A percentile compares a stretch with the other conserved stretches of the same genome.
phyloP scores from a whole-genome alignment of 192 early-diverging fungal species.

The Podila epigama region DNA sequence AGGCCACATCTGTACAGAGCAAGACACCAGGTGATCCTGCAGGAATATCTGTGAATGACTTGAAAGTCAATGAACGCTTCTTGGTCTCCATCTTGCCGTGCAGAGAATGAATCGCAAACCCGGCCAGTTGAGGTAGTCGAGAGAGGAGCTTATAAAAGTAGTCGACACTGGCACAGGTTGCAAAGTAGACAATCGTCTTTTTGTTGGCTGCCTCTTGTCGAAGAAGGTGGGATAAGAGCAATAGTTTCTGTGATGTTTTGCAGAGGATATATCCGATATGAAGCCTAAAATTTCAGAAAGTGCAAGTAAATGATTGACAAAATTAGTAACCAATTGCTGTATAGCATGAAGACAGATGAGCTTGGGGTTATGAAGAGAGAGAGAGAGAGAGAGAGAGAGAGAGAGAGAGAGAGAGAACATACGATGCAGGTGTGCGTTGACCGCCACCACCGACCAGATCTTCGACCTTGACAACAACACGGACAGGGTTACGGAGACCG shows the following conservation, averaged over 20 bases:
- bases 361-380: neutral
- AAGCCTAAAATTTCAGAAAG: slow-evolving; percentile 46
- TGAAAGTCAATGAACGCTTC: slow-evolving; percentile 81
- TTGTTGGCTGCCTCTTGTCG: slow-evolving; percentile 60
- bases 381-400: neutral
- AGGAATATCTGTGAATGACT: slow-evolving; percentile 72
- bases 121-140: slow-evolving; percentile 55
- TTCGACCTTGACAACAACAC: slow-evolving; percentile 90
- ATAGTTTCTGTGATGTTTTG: slow-evolving; percentile 83
- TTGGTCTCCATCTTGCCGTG: slow-evolving; percentile 96
- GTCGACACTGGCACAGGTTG: slow-evolving; percentile 96
- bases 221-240: slow-evolving; percentile 74
- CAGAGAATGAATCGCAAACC: slow-evolving; percentile 71
- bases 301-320: neutral
- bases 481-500: slow-evolving; percentile 92
- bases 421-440: slow-evolving; percentile 70
- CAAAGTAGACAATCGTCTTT: slow-evolving; percentile 94
- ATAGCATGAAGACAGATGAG: too few relatives aligned
- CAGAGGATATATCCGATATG: slow-evolving; percentile 78
- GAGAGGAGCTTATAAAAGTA: slow-evolving; percentile 82
- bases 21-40: slow-evolving; percentile 75
- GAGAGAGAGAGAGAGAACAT: slow-evolving; percentile 11
- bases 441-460: slow-evolving; percentile 57
- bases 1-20: slow-evolving; percentile 95
- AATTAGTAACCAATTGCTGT: too few relatives aligned